Base-by-base conservation (phyloP, 1,139 yeast genomes). In the Hemisphaericaspora subhashii region DNA sequence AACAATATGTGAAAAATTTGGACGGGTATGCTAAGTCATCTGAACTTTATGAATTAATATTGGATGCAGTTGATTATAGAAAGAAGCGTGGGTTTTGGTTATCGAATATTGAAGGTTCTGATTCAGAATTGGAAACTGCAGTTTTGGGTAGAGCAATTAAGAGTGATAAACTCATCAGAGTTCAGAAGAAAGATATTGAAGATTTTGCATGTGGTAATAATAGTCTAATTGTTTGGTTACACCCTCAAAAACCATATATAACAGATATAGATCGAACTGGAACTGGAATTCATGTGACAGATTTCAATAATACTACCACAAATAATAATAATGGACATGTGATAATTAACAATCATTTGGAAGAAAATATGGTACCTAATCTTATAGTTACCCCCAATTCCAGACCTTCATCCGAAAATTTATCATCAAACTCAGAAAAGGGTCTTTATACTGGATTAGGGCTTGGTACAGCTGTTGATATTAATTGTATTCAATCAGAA, bases 401-500 rank as follows among this genome's bases (percentile, higher is more conserved):
- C 2, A 46, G 47, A 5, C 36, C 44, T 12, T 43, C 47, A 4
- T 45, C 50, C 5, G 46, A 45, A 27, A 41, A 23, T 15, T 43
- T 26, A 2, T 43, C 50, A 9, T 25, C 40, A 4, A 40, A 45
- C 33, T 43, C 47, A 5, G 50, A 45, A 27, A 31, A 36, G 20
- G 48, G 50, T 10, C 31, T 45, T 9, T 46, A 44, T 31, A 43
- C 50, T 14, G 49, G 51, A 5, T 50, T 65, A 18, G 77, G 77
- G 1, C 53, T 71, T 33, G 77, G 77, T 7, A 66, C 61, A 11
- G 66, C 68, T 10, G 66, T 64, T 30, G 77, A 71, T 44, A 70
- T 71, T 17, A 57, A 63, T 5, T 66, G 74, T 5, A 71, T 71
- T 37, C 72, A 69, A 43, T 66, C 74, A 3, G 76, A 69, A 17